phyloP scores from a whole-genome alignment of 1,139 yeast species.

The Magnusiomyces suaveolens region DNA sequence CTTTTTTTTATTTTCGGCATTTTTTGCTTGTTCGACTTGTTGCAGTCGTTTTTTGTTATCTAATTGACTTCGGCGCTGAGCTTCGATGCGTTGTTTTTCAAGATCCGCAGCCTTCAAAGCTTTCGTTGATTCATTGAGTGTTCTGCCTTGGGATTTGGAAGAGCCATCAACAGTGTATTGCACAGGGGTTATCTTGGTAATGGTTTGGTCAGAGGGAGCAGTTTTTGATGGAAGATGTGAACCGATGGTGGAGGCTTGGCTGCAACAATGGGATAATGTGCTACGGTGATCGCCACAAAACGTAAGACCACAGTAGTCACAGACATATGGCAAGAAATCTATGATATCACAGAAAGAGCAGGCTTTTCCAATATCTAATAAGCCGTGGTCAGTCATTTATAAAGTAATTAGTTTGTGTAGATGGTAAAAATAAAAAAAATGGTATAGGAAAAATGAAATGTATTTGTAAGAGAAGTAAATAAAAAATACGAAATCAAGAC shows the following conservation, averaged over 20 bases:
- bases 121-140: slow-evolving; percentile 4
- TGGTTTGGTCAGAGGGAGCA: slow-evolving; percentile 3
- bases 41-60: background rate
- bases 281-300: slow-evolving; percentile 45
- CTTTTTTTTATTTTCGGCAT: slow-evolving; percentile 3
- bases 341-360: slow-evolving; percentile 42
- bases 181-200: background rate
- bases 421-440: background rate
- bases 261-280: slow-evolving; percentile 40
- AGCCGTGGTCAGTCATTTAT: slow-evolving; percentile 25
- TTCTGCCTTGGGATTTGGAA: background rate
- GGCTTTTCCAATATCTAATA: slow-evolving; percentile 47
- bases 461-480: too few species aligned
- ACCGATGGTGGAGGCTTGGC: slow-evolving; percentile 2
- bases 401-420: background rate
- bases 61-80: background rate
- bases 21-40: background rate
- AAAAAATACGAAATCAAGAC: too few species aligned
- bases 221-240: background rate
- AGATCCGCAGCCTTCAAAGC: slow-evolving; percentile 3
- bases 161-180: background rate
- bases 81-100: slow-evolving; percentile 1
- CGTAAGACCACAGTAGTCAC: slow-evolving; percentile 41
- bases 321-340: slow-evolving; percentile 45
- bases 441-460: too few species aligned